phyloP scores from a whole-genome alignment of 768 basidiomycete species.

The Pleurotus cornucopiae region DNA sequence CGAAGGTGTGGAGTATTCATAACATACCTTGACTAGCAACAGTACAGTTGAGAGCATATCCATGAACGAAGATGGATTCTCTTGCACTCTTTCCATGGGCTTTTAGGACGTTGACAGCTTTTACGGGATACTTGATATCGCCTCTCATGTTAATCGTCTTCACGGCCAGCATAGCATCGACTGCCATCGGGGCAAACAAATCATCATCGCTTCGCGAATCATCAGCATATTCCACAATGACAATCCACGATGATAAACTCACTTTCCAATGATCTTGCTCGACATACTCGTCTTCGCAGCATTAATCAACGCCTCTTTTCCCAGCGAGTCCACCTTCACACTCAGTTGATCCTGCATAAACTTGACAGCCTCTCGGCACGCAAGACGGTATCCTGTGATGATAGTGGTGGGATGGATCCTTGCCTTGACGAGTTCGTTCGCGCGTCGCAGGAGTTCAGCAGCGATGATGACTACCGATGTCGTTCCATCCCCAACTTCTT shows the following conservation, averaged over 20 bases:
- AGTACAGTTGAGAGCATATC: conserved; percentile 97
- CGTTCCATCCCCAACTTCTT: conserved; percentile 98
- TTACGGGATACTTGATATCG: conserved; percentile 98
- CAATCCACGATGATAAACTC: conserved; percentile 28
- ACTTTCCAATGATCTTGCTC: conserved; percentile 98
- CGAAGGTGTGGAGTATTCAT: background rate
- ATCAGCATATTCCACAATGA: background rate
- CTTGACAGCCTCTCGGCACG: conserved; percentile 94
- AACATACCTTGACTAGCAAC: conserved; percentile 95
- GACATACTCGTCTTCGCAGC: conserved; percentile 98
- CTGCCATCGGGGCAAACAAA: conserved; percentile 97
- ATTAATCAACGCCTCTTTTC: conserved; percentile 88
- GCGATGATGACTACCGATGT: conserved; percentile 98
- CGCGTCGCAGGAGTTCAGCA: conserved; percentile 92
- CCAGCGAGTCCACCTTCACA: conserved; percentile 90
- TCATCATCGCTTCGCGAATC: conserved; percentile 77
- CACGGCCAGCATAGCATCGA: conserved; percentile 97
- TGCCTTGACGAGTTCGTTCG: conserved; percentile 96
- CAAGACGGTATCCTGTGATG: conserved; percentile 96
- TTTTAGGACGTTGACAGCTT: conserved; percentile 97
- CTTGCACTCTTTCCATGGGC: conserved; percentile 95
- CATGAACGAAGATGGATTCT: conserved; percentile 91
- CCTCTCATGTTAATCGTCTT: conserved; percentile 91
- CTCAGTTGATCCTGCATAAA: conserved; percentile 98
- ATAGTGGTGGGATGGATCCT: conserved; percentile 99